Base-by-base conservation (phyloP, 176 grass and related monocot species). In the Paspalum notatum region DNA sequence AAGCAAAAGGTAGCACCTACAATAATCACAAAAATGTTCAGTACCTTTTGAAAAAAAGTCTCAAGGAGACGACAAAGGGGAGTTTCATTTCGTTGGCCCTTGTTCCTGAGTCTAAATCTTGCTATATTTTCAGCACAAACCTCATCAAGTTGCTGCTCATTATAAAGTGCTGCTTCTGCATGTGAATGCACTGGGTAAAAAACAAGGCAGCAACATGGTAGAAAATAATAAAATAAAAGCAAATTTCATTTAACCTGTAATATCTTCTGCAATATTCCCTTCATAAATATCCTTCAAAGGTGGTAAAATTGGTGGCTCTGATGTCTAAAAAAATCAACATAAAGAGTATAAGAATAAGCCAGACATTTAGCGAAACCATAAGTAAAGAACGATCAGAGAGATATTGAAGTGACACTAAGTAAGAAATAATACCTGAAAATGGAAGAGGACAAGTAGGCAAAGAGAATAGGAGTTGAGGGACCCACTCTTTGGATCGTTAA, bases 391-490 rank as follows among this genome's bases (percentile, higher is more conserved):
- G 64, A 44, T 39, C 10, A 45, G 11, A 16, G 6, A 75, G 7
- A 22, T 71, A 81, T 13, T 52, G 40, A 45, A 49, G 62, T 86
- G 75, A 32, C 32, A 32, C 32, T 43, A 43, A 7, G 8, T 12
- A 27, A 80, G 42, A 83, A 84, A 74, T 49, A 75, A 69, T 87
- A 98, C 95, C 95, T 98, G 95, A 77, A 98, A 90, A 84, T 98
- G 92, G 66, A 91, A 98, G 55, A 98, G 86, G 58, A 95, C 90
- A 68, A 98, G 84, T 74, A 98, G 76, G 72, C 95, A 98, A 70
- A 98, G 81, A 12, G 95, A 98, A 85, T 89, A 98, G 26, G 95
- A 95, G 82, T 98, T 98, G 12, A 98, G 62, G 75, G 92, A 89
- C 21, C 95, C 95, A 54, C 54, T 60, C 83, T 95, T 98, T 9